phyloP scores from a whole-genome alignment of 768 basidiomycete genomes.

The Suillus cothurnatus region DNA sequence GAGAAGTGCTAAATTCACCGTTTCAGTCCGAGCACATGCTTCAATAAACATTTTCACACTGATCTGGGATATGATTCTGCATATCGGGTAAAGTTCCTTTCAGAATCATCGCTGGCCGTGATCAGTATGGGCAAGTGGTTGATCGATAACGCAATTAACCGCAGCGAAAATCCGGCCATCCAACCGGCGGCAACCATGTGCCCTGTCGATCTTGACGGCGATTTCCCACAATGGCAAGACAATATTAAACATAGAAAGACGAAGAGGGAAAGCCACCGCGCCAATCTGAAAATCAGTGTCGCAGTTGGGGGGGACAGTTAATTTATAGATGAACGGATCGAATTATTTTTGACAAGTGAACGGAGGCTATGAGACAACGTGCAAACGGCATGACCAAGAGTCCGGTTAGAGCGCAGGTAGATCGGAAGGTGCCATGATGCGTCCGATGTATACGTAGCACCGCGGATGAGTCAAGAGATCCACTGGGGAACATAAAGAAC shows the following conservation, averaged over 20 bases:
- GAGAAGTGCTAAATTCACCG: neutral
- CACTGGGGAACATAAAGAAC: neutral
- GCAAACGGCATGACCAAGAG: conserved; percentile 6
- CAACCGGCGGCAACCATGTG: conserved; percentile 12
- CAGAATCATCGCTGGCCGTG: neutral
- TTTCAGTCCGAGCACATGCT: conserved; percentile 6
- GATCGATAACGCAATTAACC: conserved; percentile 9
- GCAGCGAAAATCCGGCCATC: conserved; percentile 6
- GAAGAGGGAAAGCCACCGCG: conserved; percentile 12
- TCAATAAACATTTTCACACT: neutral
- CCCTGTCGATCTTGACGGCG: conserved; percentile 14
- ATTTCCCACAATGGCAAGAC: conserved; percentile 8
- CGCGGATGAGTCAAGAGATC: conserved; percentile 3
- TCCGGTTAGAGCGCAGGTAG: conserved; percentile 25
- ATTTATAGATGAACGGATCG: conserved; percentile 4
- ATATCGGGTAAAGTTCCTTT: neutral
- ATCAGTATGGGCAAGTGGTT: neutral
- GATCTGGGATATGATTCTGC: neutral
- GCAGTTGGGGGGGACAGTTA: conserved; percentile 2
- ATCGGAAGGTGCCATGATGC: neutral
- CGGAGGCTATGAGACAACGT: neutral
- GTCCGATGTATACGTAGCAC: neutral
- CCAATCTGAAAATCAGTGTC: conserved; percentile 27
- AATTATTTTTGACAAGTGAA: neutral
- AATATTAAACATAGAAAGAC: conserved; percentile 6